A percentile compares a stretch with the other conserved stretches of the same genome.
Evolutionary conservation across 192 early-diverging fungal species (phyloP).

Genomic region (Coemansia sp.): DNA sequence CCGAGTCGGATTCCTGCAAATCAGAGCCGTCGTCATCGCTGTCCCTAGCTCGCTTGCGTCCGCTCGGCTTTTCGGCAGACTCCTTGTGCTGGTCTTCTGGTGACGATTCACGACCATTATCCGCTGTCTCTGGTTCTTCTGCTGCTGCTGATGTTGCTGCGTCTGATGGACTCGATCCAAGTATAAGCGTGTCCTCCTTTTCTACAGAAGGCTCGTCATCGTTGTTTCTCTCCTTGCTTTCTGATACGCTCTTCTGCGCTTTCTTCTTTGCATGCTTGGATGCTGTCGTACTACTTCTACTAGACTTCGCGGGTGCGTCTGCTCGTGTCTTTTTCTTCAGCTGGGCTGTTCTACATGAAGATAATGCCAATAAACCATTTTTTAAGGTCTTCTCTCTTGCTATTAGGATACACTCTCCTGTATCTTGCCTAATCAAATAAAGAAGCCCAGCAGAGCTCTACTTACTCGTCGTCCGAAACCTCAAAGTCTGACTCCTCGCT

Average conservation of each 20-base stretch:
- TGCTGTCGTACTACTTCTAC: neutral
- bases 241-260: neutral
- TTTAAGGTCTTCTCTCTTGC: too few species aligned
- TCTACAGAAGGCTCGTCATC: neutral
- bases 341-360: neutral
- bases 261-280: neutral
- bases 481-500: conserved; percentile 44
- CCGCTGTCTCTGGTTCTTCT: neutral
- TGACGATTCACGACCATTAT: neutral
- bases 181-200: conserved; percentile 7
- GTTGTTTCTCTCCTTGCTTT: neutral
- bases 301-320: neutral
- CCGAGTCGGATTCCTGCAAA: conserved; percentile 6
- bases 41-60: neutral
- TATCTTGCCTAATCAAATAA: neutral
- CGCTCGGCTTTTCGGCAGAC: neutral
- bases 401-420: too few species aligned
- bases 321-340: neutral
- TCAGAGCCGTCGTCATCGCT: conserved; percentile 13
- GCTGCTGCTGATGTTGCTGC: neutral
- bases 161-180: conserved; percentile 2
- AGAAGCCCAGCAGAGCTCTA: neutral
- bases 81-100: neutral
- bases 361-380: too few species aligned
- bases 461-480: conserved; percentile 34